Evolutionary conservation across 139 green algal genomes (phyloP), one percentile per base, ranked within the genome.

Genomic region (Bryopsis sp.): DNA sequence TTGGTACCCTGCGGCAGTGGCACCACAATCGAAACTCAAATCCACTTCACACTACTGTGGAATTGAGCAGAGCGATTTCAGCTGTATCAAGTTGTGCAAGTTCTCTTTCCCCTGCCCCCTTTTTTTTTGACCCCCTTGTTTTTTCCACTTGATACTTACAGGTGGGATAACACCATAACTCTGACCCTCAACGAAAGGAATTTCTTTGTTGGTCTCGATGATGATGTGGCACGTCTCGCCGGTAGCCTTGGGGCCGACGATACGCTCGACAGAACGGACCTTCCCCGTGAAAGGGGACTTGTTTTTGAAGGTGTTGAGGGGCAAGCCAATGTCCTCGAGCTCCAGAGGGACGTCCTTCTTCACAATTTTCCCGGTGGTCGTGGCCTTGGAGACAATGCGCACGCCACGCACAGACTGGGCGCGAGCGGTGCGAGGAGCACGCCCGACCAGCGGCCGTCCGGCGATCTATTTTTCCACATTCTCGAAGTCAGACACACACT

Each of bases 121-220:
- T n/a, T n/a, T n/a, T n/a, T n/a, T n/a, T n/a, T n/a, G n/a, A n/a
- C n/a, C n/a, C n/a, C n/a, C n/a, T n/a, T n/a, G n/a, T n/a, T n/a
- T n/a, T n/a, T n/a, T n/a, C n/a, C n/a, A n/a, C n/a, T n/a, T n/a
- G n/a, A n/a, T n/a, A n/a, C n/a, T n/a, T n/a, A n/a, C n/a, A 15
- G 94, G 94, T 61, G 94, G 94, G 78, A 99, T 95, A 58, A 99
- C 89, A 63, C 94, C 94, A 78, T 98, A 98, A 33, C 88, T 95
- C 85, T 98, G 94, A 57, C 93, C 94, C 86, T 99, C 94, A 82
- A 88, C 94, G 83, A 95, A 99, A 59, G 94, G 94, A 67, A 98
- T 95, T 63, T 98, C 86, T 66, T 87, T 86, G 22, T 88, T 78
- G 58, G 92, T 96, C 74, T 98, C 82, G 73, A 98, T 94, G 73